Evolutionary conservation across 768 basidiomycete genomes (phyloP), one percentile per base, ranked within the genome.

Genomic region (Macrolepiota dolichaula): DNA sequence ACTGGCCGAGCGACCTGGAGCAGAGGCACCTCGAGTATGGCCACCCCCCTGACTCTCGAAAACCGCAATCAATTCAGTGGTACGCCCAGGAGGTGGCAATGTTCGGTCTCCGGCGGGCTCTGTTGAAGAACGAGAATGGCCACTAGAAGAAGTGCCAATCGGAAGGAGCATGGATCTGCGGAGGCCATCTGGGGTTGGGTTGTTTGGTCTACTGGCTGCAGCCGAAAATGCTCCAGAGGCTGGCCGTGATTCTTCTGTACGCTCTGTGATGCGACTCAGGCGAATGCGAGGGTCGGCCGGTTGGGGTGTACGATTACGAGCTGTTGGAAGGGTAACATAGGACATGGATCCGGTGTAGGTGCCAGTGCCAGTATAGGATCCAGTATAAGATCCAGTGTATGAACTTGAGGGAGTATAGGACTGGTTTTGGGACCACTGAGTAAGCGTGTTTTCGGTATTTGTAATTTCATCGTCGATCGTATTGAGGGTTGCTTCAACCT

Each of bases 211-310:
- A 9, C 76, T 55, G 60, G 69, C 61, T 61, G 67, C 67, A 42
- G 67, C 63, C 24, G 74, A 74, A 64, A 76, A 78, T 0, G 77
- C 70, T 11, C 76, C 76, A 0, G 85, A 81, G 5, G 73, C 71
- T 0, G 89, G 89, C 29, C 89, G 84, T 0, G 88, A 75, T 35
- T 88, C 85, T 72, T 94, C 92, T 1, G 89, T 91, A 50, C 80
- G 82, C 70, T 94, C 92, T 2, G 90, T 84, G 62, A 94, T 94
- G 2, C 83, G 87, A 68, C 91, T 93, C 19, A 93, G 77, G 10
- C 84, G 82, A 49, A 71, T 69, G n/a, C 74, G 67, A 2, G 78
- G 75, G 58, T 77, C 75, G 7, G 67, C 62, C 19, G 68, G 64
- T 2, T 76, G 75, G 13, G 74, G 67, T 35, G 78, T 73, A 19